Conservation (phyloP, 2,329 filamentous ascomycete genomes). For the Aspergillus costaricaensis region DNA sequence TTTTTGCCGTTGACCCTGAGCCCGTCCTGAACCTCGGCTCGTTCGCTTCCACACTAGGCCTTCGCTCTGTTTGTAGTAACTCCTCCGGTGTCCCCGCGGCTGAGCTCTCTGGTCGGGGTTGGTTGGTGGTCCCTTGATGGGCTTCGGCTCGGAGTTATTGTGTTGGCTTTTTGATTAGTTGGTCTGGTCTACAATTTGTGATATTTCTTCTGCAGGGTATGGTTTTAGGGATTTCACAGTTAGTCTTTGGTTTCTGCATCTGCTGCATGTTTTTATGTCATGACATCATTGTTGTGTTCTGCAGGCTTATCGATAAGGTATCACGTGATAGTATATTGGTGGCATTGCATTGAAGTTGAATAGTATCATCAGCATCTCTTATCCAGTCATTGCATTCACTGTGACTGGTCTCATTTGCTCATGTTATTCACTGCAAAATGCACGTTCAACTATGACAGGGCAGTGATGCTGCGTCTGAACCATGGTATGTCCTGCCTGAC, state of each 20-base stretch:
- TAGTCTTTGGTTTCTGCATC: background rate
- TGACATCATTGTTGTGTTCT: conserved; percentile 1
- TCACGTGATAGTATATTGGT: background rate
- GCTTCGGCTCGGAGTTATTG: background rate
- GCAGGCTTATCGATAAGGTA: background rate
- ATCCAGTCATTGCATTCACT: background rate
- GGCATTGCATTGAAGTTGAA: no score
- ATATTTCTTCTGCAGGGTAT: no score
- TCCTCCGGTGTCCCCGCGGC: background rate
- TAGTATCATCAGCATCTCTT: background rate
- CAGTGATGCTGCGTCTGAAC: background rate
- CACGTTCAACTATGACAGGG: background rate
- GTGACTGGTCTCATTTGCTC: background rate
- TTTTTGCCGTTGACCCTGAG: background rate
- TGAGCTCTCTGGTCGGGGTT: no score
- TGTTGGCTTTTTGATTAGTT: background rate
- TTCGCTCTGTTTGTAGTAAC: conserved; percentile 6
- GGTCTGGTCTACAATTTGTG: no score
- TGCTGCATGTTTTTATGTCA: background rate
- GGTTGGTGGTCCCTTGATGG: no score
- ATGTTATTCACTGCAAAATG: background rate
- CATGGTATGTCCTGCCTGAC: conserved; percentile 4
- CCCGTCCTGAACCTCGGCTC: conserved; percentile 3
- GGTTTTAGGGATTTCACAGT: no score
- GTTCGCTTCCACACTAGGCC: conserved; percentile 1